Evolutionary conservation across 345 rosid species (phyloP).

Genomic region (Trapa incisa): DNA sequence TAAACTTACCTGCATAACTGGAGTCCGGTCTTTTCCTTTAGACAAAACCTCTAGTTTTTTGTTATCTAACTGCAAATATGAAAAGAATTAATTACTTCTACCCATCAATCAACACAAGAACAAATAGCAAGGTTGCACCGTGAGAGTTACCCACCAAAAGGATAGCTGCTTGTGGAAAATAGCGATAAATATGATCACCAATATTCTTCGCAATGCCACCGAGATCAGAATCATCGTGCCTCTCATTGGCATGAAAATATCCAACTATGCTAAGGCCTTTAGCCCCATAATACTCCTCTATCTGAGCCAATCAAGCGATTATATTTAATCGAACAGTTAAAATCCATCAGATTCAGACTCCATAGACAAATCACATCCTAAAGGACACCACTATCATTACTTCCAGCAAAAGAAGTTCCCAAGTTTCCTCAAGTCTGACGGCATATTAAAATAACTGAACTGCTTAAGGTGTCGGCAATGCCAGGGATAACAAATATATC

Average conservation of each 20-base stretch:
- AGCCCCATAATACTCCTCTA: conserved; percentile 67
- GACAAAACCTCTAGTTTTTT: conserved; percentile 64
- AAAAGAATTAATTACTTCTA: background rate
- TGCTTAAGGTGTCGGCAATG: no score
- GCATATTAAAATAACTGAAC: no score
- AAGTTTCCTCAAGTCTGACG: background rate
- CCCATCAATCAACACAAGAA: background rate
- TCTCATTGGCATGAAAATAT: conserved; percentile 90
- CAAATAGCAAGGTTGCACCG: background rate
- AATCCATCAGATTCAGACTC: conserved; percentile 1
- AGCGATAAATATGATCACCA: conserved; percentile 79
- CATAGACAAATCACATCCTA: background rate
- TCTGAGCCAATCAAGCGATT: conserved; percentile 28
- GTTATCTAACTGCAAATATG: conserved; percentile 59
- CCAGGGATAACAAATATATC: no score
- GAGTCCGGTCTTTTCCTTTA: conserved; percentile 49
- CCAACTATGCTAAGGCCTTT: conserved; percentile 74
- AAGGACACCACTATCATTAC: background rate
- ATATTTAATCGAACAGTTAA: background rate
- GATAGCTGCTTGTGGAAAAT: conserved; percentile 63
- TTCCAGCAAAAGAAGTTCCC: background rate
- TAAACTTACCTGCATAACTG: conserved; percentile 70
- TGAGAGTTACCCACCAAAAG: conserved; percentile 45
- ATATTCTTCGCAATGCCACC: conserved; percentile 70
- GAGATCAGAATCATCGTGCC: conserved; percentile 68